Base-by-base conservation (phyloP, 148 eudicot genomes). In the Beta vulgaris region DNA sequence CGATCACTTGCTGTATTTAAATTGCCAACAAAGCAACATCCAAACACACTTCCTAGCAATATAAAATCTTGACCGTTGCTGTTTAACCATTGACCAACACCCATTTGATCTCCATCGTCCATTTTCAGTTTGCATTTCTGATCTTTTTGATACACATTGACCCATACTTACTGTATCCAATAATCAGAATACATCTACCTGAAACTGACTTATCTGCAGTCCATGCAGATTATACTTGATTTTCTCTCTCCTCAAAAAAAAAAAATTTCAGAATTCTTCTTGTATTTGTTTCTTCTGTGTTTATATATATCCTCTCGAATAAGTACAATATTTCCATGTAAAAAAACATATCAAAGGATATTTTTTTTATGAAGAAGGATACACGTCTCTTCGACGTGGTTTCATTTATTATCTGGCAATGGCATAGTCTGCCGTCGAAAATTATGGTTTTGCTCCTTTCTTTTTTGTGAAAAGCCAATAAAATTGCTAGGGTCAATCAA, bases 21-120 rank as follows among this genome's bases (percentile, higher is more conserved):
- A 55, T 37, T 78, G 71, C 81, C 76, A 78, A 23, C 71, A 77
- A 32, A 71, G 65, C 0, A 78, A 60, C 81, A 78, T 78, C 73
- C 75, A 37, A 21, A 78, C 46, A 66, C 81, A 78, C 42, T 69
- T 78, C 77, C 81, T 36, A 66, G 71, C 71, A 64, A 78, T 78
- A 70, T 73, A 78, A 55, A 73, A 67, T 73, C 77, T 64, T n/a
- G 77, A 58, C 46, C 74, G 59, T 57, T 73, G 82, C 51, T 73
- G 62, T 57, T 53, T 73, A 4, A 73, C 35, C 23, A 66, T 12
- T 4, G 66, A 73, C 73, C 77, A 74, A 40, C 37, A 31, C 44
- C 77, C 70, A 34, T 43, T 73, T 31, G 68, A 43, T 59, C 68
- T 29, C 53, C 68, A 59, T n/a, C 68, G 37, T 59, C 53, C 57